Evolutionary conservation across 495 filamentous ascomycete species (phyloP).

Genomic region (Tuber aestivum): DNA sequence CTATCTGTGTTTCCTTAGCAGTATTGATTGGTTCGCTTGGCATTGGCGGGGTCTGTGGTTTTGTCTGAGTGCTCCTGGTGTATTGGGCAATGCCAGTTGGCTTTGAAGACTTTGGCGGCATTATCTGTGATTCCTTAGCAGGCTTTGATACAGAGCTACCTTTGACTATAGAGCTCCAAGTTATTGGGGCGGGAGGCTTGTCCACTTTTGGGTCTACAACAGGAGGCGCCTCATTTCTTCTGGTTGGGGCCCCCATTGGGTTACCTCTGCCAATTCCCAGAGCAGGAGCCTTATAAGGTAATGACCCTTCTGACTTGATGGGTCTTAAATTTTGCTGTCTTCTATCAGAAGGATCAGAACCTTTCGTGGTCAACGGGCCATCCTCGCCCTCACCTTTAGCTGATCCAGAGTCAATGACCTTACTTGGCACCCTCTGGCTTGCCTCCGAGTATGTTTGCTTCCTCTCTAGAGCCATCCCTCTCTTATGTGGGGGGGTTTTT

Average conservation of each 20-base stretch:
- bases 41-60: neutral
- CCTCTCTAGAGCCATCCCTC: constrained; percentile 14
- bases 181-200: neutral
- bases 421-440: neutral
- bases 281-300: neutral
- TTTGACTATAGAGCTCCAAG: constrained; percentile 2
- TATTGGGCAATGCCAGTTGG: neutral
- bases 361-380: neutral
- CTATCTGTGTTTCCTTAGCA: neutral
- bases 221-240: neutral
- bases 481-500: constrained; percentile 30
- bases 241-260: neutral
- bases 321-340: neutral
- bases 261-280: neutral
- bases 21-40: neutral
- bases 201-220: neutral
- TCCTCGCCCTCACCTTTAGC: constrained; percentile 2
- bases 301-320: neutral
- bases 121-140: constrained; percentile 7
- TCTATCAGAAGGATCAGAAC: constrained; percentile 1
- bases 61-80: neutral
- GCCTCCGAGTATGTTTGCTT: neutral
- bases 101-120: neutral
- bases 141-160: neutral
- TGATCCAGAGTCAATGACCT: neutral